Conservation (phyloP, 2,329 filamentous ascomycete genomes). For the Penicillium nordicum region DNA sequence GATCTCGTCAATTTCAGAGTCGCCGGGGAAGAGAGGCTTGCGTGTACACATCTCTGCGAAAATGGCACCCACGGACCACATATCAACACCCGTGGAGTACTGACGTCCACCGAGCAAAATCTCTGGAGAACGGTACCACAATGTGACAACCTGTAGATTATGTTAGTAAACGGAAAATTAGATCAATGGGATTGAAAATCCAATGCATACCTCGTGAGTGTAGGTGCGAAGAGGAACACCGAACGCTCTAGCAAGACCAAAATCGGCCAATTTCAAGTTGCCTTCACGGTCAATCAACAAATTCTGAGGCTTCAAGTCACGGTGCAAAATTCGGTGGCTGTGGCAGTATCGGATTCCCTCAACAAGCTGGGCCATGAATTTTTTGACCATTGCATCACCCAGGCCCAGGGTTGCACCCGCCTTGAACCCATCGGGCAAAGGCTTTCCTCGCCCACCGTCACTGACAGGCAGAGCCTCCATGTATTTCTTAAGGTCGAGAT, state of each 20-base stretch:
- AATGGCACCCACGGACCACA: slow-evolving; percentile 94
- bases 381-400: slow-evolving; percentile 78
- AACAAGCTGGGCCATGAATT: slow-evolving; percentile 87
- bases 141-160: slow-evolving; percentile 68
- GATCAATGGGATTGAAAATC: neutral
- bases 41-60: slow-evolving; percentile 96
- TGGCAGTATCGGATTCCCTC: slow-evolving; percentile 85
- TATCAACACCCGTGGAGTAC: slow-evolving; percentile 91
- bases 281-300: slow-evolving; percentile 80
- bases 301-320: slow-evolving; percentile 88
- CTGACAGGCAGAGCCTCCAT: slow-evolving; percentile 86
- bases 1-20: slow-evolving; percentile 90
- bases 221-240: slow-evolving; percentile 88
- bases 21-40: slow-evolving; percentile 87
- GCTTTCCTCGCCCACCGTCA: slow-evolving; percentile 80
- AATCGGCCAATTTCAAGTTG: slow-evolving; percentile 87
- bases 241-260: slow-evolving; percentile 83
- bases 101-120: slow-evolving; percentile 86
- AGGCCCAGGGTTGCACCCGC: slow-evolving; percentile 66
- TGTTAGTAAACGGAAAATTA: slow-evolving; percentile 6
- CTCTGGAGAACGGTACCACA: slow-evolving; percentile 90
- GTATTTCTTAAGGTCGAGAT: slow-evolving; percentile 90
- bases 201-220: slow-evolving; percentile 68
- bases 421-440: slow-evolving; percentile 73
- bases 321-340: slow-evolving; percentile 79